Evolutionary conservation across 1,139 yeast genomes (phyloP).

Genomic region (Diutina catenulata): DNA sequence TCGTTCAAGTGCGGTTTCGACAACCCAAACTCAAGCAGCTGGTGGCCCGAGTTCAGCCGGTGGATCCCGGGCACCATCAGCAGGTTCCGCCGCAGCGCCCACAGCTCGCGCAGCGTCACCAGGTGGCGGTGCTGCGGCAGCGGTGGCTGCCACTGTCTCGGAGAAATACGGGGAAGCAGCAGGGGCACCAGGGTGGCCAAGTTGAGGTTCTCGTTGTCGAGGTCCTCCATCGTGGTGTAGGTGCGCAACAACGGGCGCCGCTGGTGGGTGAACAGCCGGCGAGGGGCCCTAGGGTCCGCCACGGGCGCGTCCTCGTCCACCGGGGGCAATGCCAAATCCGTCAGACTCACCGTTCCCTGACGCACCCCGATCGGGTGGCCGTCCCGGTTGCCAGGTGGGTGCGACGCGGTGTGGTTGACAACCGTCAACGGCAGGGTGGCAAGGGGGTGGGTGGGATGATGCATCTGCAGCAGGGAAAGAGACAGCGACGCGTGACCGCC

Average conservation of each 20-base stretch:
- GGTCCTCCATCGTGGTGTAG: conserved; percentile 1
- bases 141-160: not conserved
- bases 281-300: no score
- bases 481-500: no score
- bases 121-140: no score
- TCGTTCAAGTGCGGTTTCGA: not conserved
- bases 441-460: no score
- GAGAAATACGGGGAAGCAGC: not conserved
- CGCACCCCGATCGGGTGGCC: no score
- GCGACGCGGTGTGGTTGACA: no score
- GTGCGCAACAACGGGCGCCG: not conserved
- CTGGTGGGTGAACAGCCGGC: not conserved
- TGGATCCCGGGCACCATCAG: not conserved
- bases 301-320: not conserved
- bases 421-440: no score
- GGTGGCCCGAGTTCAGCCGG: not conserved
- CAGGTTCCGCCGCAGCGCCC: not conserved
- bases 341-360: no score
- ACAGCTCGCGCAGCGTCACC: conserved; percentile 1
- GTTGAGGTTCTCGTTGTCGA: not conserved
- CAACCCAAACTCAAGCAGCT: not conserved
- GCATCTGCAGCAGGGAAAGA: no score
- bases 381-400: no score
- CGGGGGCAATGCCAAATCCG: no score
- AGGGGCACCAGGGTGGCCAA: not conserved